phyloP scores from a whole-genome alignment of 2,329 filamentous ascomycete species.

The Pseudogymnoascus pannorum region DNA sequence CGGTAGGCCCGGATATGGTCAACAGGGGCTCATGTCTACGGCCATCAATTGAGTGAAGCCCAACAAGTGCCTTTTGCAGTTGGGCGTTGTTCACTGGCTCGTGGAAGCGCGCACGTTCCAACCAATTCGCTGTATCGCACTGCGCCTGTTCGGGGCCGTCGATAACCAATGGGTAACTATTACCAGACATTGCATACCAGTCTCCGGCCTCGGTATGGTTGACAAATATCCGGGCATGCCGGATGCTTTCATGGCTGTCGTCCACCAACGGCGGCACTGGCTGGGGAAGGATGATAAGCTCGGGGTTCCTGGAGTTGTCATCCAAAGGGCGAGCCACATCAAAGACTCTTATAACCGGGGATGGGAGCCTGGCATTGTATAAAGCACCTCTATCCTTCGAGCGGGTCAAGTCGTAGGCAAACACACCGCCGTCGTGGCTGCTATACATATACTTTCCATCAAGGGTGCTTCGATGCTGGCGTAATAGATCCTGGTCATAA shows the following conservation, averaged over 20 bases:
- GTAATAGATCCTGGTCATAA: slow-evolving; percentile 77
- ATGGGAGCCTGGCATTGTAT: slow-evolving; percentile 62
- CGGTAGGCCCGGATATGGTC: slow-evolving; percentile 35
- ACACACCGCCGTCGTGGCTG: slow-evolving; percentile 74
- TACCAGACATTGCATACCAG: slow-evolving; percentile 91
- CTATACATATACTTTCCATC: slow-evolving; percentile 87
- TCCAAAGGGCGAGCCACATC: slow-evolving; percentile 73
- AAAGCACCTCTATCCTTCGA: slow-evolving; percentile 35
- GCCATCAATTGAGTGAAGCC: slow-evolving; percentile 60
- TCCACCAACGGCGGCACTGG: slow-evolving; percentile 55
- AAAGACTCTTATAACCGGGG: slow-evolving; percentile 80
- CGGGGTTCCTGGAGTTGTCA: slow-evolving; percentile 58
- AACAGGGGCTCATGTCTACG: slow-evolving; percentile 35
- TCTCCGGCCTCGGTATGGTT: slow-evolving; percentile 80
- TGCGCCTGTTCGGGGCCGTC: slow-evolving; percentile 48
- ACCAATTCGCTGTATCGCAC: slow-evolving; percentile 49
- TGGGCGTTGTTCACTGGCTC: slow-evolving; percentile 34
- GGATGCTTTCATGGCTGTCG: slow-evolving; percentile 42
- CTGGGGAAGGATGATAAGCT: slow-evolving; percentile 80
- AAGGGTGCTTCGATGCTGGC: slow-evolving; percentile 71
- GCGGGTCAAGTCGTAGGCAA: slow-evolving; percentile 66
- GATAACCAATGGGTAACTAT: slow-evolving; percentile 76
- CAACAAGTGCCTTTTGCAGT: slow-evolving; percentile 56
- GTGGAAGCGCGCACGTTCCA: slow-evolving; percentile 33
- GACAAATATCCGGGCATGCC: slow-evolving; percentile 66